A percentile compares a stretch with the other conserved stretches of the same genome.
Evolutionary conservation across 495 filamentous ascomycete genomes (phyloP).

Genomic region (Xylaria venustula): DNA sequence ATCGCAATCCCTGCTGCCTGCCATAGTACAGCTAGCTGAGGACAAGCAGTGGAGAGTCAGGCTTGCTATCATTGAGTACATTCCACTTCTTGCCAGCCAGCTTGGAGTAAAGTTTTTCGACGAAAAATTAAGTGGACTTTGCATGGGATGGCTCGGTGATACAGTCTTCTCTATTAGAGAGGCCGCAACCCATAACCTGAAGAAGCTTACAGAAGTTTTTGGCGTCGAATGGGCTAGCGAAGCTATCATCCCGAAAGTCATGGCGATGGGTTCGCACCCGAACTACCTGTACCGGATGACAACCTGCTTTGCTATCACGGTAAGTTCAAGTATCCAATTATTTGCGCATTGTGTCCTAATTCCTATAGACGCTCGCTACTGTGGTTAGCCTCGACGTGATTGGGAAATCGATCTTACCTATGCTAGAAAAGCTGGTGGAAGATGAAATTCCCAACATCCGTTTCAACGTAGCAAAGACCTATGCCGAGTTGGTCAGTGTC

Average conservation of each 20-base stretch:
- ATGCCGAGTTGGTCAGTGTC: constrained; percentile 81
- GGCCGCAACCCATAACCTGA: constrained; percentile 93
- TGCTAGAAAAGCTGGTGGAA: constrained; percentile 85
- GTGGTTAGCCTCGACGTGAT: constrained; percentile 91
- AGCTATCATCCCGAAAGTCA: constrained; percentile 96
- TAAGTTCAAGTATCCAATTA: constrained; percentile 47
- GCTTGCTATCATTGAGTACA: constrained; percentile 98
- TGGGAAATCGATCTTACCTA: constrained; percentile 88
- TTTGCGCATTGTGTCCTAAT: constrained; percentile 28
- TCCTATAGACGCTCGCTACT: constrained; percentile 77
- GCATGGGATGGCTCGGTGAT: constrained; percentile 99
- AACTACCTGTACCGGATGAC: constrained; percentile 99
- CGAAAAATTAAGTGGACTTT: constrained; percentile 89
- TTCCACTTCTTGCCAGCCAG: constrained; percentile 92
- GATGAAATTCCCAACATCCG: constrained; percentile 99
- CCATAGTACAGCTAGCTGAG: constrained; percentile 96
- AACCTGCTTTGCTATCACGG: constrained; percentile 95
- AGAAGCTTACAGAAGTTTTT: constrained; percentile 97
- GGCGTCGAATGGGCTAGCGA: constrained; percentile 97
- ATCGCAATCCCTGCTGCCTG: constrained; percentile 92
- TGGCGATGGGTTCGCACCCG: constrained; percentile 94
- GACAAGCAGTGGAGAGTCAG: constrained; percentile 99
- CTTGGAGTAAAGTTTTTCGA: constrained; percentile 98
- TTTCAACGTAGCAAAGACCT: constrained; percentile 99
- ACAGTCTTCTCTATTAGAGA: constrained; percentile 98